A percentile compares a stretch with the other conserved stretches of the same genome.
Evolutionary conservation across 202 grass and related monocot genomes (phyloP).

Genomic region (Schoenoplectus triqueter): DNA sequence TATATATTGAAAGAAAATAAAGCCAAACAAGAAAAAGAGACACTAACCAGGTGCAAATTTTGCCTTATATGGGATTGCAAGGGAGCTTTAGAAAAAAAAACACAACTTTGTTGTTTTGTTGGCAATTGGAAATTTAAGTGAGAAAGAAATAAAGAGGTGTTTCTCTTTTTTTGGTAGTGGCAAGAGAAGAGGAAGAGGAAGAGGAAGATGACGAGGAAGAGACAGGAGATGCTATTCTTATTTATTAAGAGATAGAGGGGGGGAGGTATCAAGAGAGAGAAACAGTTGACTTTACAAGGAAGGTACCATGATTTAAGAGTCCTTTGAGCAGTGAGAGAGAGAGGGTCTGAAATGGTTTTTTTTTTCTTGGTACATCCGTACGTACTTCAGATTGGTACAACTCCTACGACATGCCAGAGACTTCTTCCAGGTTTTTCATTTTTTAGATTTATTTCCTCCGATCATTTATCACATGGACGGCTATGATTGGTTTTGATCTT

Average conservation of each 20-base stretch:
- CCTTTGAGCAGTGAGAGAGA: background rate
- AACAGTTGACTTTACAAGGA: conserved; percentile 5
- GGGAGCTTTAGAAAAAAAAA: background rate
- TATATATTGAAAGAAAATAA: background rate
- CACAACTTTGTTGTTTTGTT: background rate
- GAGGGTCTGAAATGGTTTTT: conserved; percentile 12
- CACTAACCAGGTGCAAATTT: background rate
- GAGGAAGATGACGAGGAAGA: background rate
- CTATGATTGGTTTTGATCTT: background rate
- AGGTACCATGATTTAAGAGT: conserved; percentile 16
- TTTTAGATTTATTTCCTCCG: background rate
- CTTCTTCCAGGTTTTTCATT: background rate
- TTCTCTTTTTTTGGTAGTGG: background rate
- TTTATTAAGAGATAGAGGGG: conserved; percentile 23
- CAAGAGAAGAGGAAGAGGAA: background rate
- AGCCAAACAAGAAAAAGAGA: background rate
- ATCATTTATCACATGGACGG: conserved; percentile 20
- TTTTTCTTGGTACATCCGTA: conserved; percentile 20
- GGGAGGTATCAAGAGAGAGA: background rate
- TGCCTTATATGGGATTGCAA: background rate
- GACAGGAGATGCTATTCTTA: background rate
- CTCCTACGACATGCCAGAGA: background rate
- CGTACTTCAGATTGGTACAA: conserved; percentile 17
- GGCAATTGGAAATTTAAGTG: background rate
- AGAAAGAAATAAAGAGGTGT: background rate